Conservation (phyloP, 371 early-diverging fungal species). For the Parasitella parasitica region DNA sequence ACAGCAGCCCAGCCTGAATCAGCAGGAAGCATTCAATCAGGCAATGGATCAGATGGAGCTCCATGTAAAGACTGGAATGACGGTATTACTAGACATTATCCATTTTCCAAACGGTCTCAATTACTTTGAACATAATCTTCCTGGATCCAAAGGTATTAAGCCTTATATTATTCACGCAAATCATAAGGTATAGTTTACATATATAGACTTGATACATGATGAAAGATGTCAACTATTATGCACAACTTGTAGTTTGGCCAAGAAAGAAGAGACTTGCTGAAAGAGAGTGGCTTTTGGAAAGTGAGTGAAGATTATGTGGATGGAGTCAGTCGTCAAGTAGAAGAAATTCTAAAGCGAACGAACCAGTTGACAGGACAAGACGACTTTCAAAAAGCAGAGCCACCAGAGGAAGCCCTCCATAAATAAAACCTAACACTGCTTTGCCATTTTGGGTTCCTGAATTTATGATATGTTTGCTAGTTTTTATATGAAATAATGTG, state of each 20-base stretch:
- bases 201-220: not conserved
- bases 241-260: conserved; percentile 9
- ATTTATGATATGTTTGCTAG: too few species aligned
- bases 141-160: conserved; percentile 6
- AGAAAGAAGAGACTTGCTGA: conserved; percentile 4
- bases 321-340: conserved; percentile 3
- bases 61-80: conserved; percentile 19
- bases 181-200: conserved; percentile 14
- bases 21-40: conserved; percentile 21
- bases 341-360: conserved; percentile 3
- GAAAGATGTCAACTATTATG: not conserved
- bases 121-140: conserved; percentile 12
- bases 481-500: too few species aligned
- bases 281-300: conserved; percentile 13
- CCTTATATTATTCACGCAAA: conserved; percentile 24
- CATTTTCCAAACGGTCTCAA: conserved; percentile 24
- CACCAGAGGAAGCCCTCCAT: too few species aligned
- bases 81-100: conserved; percentile 17
- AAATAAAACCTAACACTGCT: too few species aligned
- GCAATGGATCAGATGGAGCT: conserved; percentile 14
- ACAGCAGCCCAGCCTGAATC: not conserved
- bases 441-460: too few species aligned
- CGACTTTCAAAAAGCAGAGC: not conserved
- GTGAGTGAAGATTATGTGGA: conserved; percentile 10
- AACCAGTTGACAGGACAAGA: not conserved